Percentiles rank a stretch among this genome's conserved stretches.
Conservation (phyloP, 192 early-diverging fungal species). For the Coemansia sp. region DNA sequence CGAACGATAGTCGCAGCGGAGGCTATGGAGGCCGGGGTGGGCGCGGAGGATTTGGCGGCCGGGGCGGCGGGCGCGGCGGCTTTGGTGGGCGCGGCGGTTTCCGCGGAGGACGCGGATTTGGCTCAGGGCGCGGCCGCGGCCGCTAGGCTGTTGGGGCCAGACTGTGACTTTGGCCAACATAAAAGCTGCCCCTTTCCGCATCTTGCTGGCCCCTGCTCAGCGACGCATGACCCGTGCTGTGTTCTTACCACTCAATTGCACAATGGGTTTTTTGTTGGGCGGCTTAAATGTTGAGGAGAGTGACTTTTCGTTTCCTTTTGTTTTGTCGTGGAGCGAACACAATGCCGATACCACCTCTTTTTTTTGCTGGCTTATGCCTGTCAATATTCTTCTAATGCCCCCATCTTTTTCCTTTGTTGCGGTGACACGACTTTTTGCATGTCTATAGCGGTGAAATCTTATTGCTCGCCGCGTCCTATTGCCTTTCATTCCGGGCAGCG, state of each 20-base stretch:
- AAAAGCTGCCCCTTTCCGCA: background rate
- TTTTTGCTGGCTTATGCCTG: too few relatives aligned
- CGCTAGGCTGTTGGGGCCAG: background rate
- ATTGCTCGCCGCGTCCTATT: background rate
- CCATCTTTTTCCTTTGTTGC: too few relatives aligned
- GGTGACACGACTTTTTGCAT: too few relatives aligned
- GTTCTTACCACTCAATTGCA: too few relatives aligned
- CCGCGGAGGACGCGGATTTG: conserved; percentile 12
- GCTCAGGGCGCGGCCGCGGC: background rate
- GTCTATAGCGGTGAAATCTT: background rate
- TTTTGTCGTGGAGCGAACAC: too few relatives aligned
- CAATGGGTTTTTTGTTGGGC: too few relatives aligned
- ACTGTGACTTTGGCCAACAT: background rate
- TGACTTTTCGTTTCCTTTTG: too few relatives aligned
- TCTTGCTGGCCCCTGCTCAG: background rate
- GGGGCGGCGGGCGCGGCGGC: conserved; percentile 33
- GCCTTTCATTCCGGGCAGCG: background rate
- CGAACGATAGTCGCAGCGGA: conserved; percentile 26
- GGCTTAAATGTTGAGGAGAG: too few relatives aligned
- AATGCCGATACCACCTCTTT: too few relatives aligned
- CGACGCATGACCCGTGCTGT: too few relatives aligned
- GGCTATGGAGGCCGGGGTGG: conserved; percentile 54
- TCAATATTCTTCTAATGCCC: too few relatives aligned
- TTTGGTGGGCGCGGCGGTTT: conserved; percentile 44
- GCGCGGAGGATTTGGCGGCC: conserved; percentile 50